A percentile compares a stretch with the other conserved stretches of the same genome.
Conservation (phyloP, 2,329 filamentous ascomycete species). For the Cladorrhinum sp. region DNA sequence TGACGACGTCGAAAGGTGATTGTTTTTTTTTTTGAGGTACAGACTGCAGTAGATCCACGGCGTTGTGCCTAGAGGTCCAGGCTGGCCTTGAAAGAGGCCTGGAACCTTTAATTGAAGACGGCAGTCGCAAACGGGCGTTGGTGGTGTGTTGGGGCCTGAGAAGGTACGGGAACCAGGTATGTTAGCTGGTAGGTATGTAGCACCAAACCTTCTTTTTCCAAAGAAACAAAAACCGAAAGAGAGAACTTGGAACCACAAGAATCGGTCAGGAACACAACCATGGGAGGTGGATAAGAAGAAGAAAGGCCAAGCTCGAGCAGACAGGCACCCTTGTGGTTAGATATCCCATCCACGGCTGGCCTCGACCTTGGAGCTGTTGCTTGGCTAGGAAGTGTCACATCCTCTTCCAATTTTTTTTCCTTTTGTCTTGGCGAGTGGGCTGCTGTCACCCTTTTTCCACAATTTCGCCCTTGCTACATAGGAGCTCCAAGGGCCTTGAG, state of each 20-base stretch:
- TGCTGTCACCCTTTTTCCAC: constrained; percentile 14
- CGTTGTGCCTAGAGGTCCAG: not conserved
- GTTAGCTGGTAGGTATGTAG: not conserved
- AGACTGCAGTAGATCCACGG: not conserved
- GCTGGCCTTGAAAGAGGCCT: not conserved
- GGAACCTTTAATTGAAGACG: not conserved
- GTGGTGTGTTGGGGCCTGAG: not conserved
- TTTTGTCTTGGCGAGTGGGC: constrained; percentile 22
- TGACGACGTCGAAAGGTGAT: not conserved
- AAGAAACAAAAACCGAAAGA: not conserved
- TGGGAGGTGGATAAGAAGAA: not conserved
- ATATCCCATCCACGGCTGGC: constrained; percentile 6
- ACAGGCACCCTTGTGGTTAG: constrained; percentile 9
- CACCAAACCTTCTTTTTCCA: not conserved
- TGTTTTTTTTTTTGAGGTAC: not conserved
- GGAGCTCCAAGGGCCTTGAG: constrained; percentile 1
- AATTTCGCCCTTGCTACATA: constrained; percentile 7
- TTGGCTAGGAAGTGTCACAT: constrained; percentile 13
- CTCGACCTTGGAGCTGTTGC: not conserved
- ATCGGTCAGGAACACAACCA: not conserved
- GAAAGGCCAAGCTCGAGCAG: constrained; percentile 3
- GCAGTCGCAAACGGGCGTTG: not conserved
- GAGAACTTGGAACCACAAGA: not conserved
- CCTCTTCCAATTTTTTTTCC: constrained; percentile 21
- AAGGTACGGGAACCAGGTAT: not conserved